These are phyloP conservation scores for Starmera stellimalicola DNA, from an alignment of 1,139 yeast genomes.

Conservation along the genomic window DNA sequence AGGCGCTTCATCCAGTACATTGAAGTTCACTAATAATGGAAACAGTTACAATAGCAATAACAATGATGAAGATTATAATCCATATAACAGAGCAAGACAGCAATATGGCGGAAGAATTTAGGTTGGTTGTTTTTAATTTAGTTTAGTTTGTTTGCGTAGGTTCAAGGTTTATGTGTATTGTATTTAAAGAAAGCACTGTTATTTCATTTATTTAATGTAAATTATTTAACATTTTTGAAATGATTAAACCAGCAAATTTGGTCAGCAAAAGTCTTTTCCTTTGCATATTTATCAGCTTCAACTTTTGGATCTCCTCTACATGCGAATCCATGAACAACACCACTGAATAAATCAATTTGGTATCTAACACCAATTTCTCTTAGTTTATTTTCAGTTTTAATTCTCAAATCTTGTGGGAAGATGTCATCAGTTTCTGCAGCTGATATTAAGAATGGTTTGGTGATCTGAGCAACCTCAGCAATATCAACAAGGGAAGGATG, in stretches of 20 bases:
- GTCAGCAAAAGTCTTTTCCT: slow-evolving; percentile 56
- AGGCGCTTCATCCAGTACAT: slow-evolving; percentile 10
- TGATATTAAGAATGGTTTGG: slow-evolving; percentile 54
- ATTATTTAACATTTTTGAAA: slow-evolving; percentile 5
- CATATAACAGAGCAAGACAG: slow-evolving; percentile 17
- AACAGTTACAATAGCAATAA: slow-evolving; percentile 5
- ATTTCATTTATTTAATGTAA: not conserved
- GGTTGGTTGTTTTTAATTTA: not conserved
- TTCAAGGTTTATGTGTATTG: not conserved
- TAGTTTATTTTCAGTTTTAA: slow-evolving; percentile 48
- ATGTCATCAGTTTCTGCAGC: slow-evolving; percentile 63
- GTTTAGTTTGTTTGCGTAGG: not conserved
- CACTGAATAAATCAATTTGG: slow-evolving; percentile 51
- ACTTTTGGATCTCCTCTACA: slow-evolving; percentile 59
- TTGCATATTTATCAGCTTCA: slow-evolving; percentile 54
- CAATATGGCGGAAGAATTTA: slow-evolving; percentile 1
- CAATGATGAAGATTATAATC: slow-evolving; percentile 11
- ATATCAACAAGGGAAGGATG: slow-evolving; percentile 69
- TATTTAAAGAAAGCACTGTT: not conserved
- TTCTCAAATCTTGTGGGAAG: slow-evolving; percentile 57
- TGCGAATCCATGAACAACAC: slow-evolving; percentile 66
- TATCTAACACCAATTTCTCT: slow-evolving; percentile 39
- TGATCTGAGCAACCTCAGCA: slow-evolving; percentile 52
- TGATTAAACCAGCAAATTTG: slow-evolving; percentile 43
- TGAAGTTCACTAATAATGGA: slow-evolving; percentile 1